Conservation (phyloP, 108 stramenopile species). For the Cyclotella sp. region DNA sequence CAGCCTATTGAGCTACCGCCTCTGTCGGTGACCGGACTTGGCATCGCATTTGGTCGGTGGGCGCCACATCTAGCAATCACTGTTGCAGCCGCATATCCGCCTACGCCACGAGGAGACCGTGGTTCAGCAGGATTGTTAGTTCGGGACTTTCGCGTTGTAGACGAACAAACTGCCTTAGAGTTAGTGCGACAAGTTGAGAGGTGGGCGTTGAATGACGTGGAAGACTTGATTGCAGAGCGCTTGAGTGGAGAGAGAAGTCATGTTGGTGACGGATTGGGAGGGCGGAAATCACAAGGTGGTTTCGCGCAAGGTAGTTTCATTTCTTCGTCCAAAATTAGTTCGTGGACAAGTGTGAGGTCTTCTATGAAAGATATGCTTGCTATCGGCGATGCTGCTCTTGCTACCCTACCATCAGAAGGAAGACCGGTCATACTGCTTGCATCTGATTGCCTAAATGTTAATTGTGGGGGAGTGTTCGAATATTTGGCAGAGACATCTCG, state of each 20-base stretch:
- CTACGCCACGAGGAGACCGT: constrained; percentile 51
- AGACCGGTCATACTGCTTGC: constrained; percentile 72
- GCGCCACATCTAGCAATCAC: constrained; percentile 69
- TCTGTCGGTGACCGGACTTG: constrained; percentile 50
- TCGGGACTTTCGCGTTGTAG: constrained; percentile 70
- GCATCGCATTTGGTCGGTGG: constrained; percentile 57
- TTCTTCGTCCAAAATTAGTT: neutral
- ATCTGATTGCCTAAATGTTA: constrained; percentile 74
- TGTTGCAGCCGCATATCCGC: constrained; percentile 81
- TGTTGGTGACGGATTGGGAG: constrained; percentile 35
- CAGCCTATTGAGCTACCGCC: constrained; percentile 68
- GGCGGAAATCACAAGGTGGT: neutral
- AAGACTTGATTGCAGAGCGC: constrained; percentile 71
- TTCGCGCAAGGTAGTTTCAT: neutral
- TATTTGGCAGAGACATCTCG: constrained; percentile 59
- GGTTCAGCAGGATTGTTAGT: constrained; percentile 69
- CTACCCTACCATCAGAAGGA: constrained; percentile 69
- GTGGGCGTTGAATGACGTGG: constrained; percentile 78
- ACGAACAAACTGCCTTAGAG: constrained; percentile 56
- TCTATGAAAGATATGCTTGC: constrained; percentile 74
- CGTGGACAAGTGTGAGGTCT: constrained; percentile 50
- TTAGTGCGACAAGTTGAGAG: constrained; percentile 60
- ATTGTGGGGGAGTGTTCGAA: constrained; percentile 70
- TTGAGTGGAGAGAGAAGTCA: constrained; percentile 43
- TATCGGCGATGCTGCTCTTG: constrained; percentile 75